phyloP scores from a whole-genome alignment of 805 yeast species.

The Candida piceae region DNA sequence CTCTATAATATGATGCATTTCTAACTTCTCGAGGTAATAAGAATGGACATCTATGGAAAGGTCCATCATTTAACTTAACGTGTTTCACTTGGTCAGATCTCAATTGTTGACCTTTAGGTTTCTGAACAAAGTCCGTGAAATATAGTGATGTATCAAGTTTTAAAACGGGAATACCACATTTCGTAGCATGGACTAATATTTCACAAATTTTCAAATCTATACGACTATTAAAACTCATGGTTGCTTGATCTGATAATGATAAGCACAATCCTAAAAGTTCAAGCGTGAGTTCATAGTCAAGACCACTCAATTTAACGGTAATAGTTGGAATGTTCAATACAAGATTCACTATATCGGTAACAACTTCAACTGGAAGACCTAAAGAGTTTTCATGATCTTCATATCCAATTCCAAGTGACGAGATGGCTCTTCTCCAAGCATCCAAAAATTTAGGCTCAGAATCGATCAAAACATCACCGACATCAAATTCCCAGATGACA shows the following conservation, averaged over 20 bases:
- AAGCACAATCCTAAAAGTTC: conserved; percentile 29
- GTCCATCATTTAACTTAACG: conserved; percentile 67
- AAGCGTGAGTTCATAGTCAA: conserved; percentile 21
- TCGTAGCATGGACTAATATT: conserved; percentile 29
- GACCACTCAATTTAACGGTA: conserved; percentile 36
- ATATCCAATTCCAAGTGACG: conserved; percentile 57
- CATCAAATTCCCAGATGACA: conserved; percentile 83
- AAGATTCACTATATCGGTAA: conserved; percentile 68
- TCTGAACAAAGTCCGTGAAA: conserved; percentile 55
- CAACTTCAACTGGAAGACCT: conserved; percentile 45
- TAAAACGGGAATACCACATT: conserved; percentile 26
- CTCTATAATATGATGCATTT: conserved; percentile 41
- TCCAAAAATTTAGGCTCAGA: conserved; percentile 43
- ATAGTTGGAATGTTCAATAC: conserved; percentile 50
- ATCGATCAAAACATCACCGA: conserved; percentile 53
- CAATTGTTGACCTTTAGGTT: conserved; percentile 41
- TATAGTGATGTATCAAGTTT: conserved; percentile 53
- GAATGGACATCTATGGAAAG: conserved; percentile 77
- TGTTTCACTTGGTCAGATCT: conserved; percentile 58
- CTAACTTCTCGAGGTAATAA: conserved; percentile 50
- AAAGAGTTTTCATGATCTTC: conserved; percentile 74
- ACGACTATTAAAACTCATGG: conserved; percentile 54
- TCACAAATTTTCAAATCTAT: conserved; percentile 46
- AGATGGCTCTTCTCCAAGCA: conserved; percentile 37
- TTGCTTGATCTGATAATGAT: conserved; percentile 65